These are phyloP conservation scores for Oryza meridionalis DNA, from an alignment of 176 grass and related monocot species.

Conservation along the genomic window DNA sequence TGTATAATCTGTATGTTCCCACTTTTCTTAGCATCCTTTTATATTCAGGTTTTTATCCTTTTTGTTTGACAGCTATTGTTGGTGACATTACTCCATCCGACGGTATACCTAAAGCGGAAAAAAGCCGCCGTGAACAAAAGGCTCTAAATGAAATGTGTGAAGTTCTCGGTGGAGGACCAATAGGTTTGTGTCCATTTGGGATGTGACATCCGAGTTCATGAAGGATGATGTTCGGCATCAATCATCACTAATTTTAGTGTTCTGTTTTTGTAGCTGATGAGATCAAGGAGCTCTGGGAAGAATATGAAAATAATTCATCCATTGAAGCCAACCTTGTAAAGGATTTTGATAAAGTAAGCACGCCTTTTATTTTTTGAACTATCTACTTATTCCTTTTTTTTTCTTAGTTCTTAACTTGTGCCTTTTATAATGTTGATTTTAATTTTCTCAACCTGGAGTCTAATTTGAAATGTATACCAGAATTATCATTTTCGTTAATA, in stretches of 20 bases:
- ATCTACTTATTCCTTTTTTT: background rate
- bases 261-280: constrained; percentile 74
- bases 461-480: constrained; percentile 7
- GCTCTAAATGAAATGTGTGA: constrained; percentile 91
- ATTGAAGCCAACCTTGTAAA: constrained; percentile 93
- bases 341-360: constrained; percentile 94
- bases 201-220: constrained; percentile 14
- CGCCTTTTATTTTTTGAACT: constrained; percentile 3
- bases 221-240: background rate
- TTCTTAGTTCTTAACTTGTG: background rate
- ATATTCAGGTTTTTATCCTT: background rate
- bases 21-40: constrained; percentile 8
- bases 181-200: constrained; percentile 52
- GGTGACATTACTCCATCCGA: constrained; percentile 98
- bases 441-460: background rate
- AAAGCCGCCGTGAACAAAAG: constrained; percentile 75
- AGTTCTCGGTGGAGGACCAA: constrained; percentile 78
- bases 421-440: background rate
- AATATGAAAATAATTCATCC: constrained; percentile 96
- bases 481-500: background rate
- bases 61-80: constrained; percentile 76
- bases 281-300: constrained; percentile 86
- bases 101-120: constrained; percentile 92
- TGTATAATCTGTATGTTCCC: background rate
- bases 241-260: background rate